Base-by-base conservation (phyloP, 768 basidiomycete species). In the Suillus luteus region DNA sequence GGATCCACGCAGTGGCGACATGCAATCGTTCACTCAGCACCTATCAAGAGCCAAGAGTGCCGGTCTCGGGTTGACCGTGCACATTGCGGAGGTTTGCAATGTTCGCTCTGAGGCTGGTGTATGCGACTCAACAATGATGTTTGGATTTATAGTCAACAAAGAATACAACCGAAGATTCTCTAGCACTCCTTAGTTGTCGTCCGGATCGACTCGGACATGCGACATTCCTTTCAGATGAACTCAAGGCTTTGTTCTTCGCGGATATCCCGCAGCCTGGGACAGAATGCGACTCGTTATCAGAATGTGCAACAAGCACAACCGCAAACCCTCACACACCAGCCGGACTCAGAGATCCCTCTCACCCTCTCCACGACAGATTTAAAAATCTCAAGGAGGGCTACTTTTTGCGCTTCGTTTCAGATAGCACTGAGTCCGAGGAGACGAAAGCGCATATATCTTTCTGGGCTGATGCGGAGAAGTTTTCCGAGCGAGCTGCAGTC, bases 191-290 rank as follows among this genome's bases (percentile, higher is more conserved):
- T 0, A 83, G 84, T 1, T 87, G 82, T 73, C 73, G 75, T 24
- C 92, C 92, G 0, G 80, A 88, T 59, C 80, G 93, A 49, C 78
- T 95, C 0, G 90, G 93, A 0, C 93, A 95, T 65, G 93, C 91
- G 3, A 94, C 93, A 0, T 93, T 90, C 75, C 81, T 95, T 27
- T 78, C 86, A 63, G 83, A 84, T 2, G 84, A 85, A 54, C 84
- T 86, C 0, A 83, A 84, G 64, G 73, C 77, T 1, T 71, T 87
- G 46, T 89, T 92, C 9, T 75, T 84, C 60, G 70, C 70, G 10
- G 69, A 71, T 49, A 62, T 75, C 51, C 70, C 70, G 31, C 68
- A 74, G 1, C 57, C 63, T 3, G 33, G 65, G 60, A 22, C 61
- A 2, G 62, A 75, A n/a, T 35, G n/a, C 6, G 12, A 12, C 12